A percentile compares a stretch with the other conserved stretches of the same genome.
These are phyloP conservation scores for Oryza meyeriana DNA, from an alignment of 176 grass and related monocot species.

Conservation along the genomic window DNA sequence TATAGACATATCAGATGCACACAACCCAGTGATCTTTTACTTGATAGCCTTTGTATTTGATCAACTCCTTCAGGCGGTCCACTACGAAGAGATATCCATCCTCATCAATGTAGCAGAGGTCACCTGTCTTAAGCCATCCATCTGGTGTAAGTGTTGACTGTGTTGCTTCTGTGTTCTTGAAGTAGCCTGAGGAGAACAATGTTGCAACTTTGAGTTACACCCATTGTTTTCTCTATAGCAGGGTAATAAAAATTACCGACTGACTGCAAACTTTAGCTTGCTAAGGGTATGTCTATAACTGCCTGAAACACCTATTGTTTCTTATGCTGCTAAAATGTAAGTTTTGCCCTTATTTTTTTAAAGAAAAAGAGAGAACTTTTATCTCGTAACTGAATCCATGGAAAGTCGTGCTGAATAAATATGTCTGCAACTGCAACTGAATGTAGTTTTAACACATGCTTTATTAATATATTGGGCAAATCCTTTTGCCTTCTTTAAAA, in stretches of 20 bases:
- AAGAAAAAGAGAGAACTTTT: too few relatives aligned
- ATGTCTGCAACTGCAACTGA: neutral
- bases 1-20: neutral
- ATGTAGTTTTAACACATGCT: neutral
- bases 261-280: neutral
- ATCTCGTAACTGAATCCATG: neutral
- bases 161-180: constrained; percentile 80
- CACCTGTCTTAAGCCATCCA: constrained; percentile 88
- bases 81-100: constrained; percentile 96
- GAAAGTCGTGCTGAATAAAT: neutral
- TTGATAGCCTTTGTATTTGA: constrained; percentile 99
- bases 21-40: constrained; percentile 31
- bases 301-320: neutral
- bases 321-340: neutral
- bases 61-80: constrained; percentile 88
- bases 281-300: neutral
- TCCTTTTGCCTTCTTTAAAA: neutral
- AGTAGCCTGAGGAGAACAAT: constrained; percentile 56
- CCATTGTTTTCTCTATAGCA: neutral
- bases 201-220: neutral
- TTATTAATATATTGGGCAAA: neutral
- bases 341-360: neutral
- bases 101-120: constrained; percentile 95
- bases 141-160: constrained; percentile 56
- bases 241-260: neutral